Evolutionary conservation across 768 basidiomycete species (phyloP), one percentile per base, ranked within the genome.

Genomic region (Lactifluus subvellereus): DNA sequence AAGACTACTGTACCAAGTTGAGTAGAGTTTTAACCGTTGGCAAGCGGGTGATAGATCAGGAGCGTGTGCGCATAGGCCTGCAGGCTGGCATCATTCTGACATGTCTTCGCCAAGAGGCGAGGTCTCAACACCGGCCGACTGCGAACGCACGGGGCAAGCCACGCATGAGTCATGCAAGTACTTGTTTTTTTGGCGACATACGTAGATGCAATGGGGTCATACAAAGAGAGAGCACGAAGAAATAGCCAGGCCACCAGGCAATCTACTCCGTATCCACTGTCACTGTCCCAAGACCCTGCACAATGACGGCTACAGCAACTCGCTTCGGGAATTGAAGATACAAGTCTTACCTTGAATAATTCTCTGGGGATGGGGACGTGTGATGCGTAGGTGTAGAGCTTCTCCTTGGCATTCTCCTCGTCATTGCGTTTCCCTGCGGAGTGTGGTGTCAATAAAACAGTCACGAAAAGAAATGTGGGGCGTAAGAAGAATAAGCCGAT

Each of bases 331-430:
- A 66, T 57, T 8, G 32, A 14, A 37, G n/a, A 61, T 11, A 33
- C 13, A 1, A 22, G 37, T 72, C 86, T 64, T 61, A 88, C 94
- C 88, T 96, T 95, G 88, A 93, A 94, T 50, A 86, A 77, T 8
- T 33, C 48, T 30, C 53, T 38, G 9, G 76, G 71, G 50, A 92
- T 91, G 51, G 85, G 80, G 60, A 97, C 87, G 73, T 90, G 83
- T 62, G 84, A 84, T 67, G 91, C 94, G 74, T 94, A 92, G 35
- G 91, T 95, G 82, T 79, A 98, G 60, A 97, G 88, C 80, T 95
- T 97, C 83, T 96, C 95, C 80, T 95, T 97, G 62, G 97, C 96
- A 71, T 88, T 89, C 82, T 99, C 96, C 70, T 98, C 95, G 77
- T 99, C 96, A 76, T 98, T 98, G 72, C 97, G 91, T 81, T 95